phyloP scores from a whole-genome alignment of 352 stramenopile species.

The Lagenidium sp. region DNA sequence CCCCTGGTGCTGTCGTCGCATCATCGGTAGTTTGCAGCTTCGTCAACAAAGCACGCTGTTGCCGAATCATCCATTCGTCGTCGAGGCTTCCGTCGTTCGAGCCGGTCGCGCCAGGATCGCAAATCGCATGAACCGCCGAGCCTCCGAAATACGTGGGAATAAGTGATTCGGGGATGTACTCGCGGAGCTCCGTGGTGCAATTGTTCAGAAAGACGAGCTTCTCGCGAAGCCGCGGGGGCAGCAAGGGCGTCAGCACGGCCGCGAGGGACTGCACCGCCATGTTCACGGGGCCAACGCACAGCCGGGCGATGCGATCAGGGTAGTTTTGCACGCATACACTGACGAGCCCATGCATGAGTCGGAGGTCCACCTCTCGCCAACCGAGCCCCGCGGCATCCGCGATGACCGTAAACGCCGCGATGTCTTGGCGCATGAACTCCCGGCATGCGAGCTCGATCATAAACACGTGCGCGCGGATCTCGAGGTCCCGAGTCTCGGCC shows the following conservation, averaged over 20 bases:
- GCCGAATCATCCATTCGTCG: slow-evolving; percentile 43
- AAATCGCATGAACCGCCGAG: not conserved
- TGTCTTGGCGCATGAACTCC: slow-evolving; percentile 41
- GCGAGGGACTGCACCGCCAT: slow-evolving; percentile 40
- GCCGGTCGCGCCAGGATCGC: slow-evolving; percentile 13
- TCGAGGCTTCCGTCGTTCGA: slow-evolving; percentile 22
- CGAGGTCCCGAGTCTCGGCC: slow-evolving; percentile 23
- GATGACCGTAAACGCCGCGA: slow-evolving; percentile 54
- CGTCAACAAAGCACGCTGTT: too few species aligned
- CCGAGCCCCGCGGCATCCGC: slow-evolving; percentile 42
- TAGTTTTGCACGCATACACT: slow-evolving; percentile 59
- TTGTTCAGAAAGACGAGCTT: slow-evolving; percentile 61
- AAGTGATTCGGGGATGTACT: not conserved
- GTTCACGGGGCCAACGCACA: slow-evolving; percentile 48
- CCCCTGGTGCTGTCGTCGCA: too few species aligned
- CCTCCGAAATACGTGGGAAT: not conserved
- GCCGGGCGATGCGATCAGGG: slow-evolving; percentile 48
- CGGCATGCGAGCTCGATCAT: slow-evolving; percentile 44
- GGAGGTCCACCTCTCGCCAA: slow-evolving; percentile 37
- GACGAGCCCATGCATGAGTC: slow-evolving; percentile 51
- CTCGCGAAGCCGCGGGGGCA: slow-evolving; percentile 32
- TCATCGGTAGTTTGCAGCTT: too few species aligned
- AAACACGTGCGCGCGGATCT: slow-evolving; percentile 52
- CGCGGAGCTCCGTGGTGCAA: slow-evolving; percentile 35
- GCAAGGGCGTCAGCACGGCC: slow-evolving; percentile 46